These are phyloP conservation scores for Cordyceps farinosa DNA, from an alignment of 2,329 filamentous ascomycete species.

Conservation along the genomic window DNA sequence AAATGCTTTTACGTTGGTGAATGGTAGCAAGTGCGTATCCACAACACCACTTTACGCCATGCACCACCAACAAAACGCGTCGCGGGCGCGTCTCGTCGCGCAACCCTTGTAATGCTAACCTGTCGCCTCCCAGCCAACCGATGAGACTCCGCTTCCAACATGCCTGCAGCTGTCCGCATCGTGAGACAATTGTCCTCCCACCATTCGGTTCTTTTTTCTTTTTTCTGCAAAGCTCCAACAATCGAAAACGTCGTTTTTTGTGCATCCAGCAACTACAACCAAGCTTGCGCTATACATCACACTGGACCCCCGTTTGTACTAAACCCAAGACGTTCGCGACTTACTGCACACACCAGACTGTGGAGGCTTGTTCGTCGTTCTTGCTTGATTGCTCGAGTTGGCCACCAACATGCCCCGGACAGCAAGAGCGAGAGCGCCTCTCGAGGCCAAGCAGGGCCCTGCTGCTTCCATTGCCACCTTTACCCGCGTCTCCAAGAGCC, in stretches of 20 bases:
- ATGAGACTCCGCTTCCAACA: constrained; percentile 13
- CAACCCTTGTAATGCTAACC: not conserved
- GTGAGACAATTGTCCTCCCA: constrained; percentile 6
- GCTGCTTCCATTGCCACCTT: constrained; percentile 41
- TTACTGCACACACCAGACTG: not conserved
- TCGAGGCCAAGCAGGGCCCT: constrained; percentile 19
- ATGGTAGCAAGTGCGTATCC: not conserved
- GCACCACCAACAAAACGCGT: constrained; percentile 8
- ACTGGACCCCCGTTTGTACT: not conserved
- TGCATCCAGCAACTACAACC: not conserved
- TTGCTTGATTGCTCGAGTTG: not conserved
- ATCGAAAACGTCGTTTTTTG: not conserved
- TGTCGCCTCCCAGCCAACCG: constrained; percentile 17
- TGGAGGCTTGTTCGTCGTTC: not conserved
- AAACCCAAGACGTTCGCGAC: not conserved
- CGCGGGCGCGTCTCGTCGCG: constrained; percentile 4
- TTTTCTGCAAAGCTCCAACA: not conserved
- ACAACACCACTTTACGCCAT: constrained; percentile 6
- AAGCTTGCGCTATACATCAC: not conserved
- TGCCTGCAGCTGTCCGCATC: not conserved
- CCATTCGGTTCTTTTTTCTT: not conserved
- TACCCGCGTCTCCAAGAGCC: constrained; percentile 45
- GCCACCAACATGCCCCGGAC: constrained; percentile 26
- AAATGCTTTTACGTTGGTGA: not conserved
- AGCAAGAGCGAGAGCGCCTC: constrained; percentile 25